Base-by-base conservation (phyloP, 768 basidiomycete species). In the Rhodotorula diobovata region DNA sequence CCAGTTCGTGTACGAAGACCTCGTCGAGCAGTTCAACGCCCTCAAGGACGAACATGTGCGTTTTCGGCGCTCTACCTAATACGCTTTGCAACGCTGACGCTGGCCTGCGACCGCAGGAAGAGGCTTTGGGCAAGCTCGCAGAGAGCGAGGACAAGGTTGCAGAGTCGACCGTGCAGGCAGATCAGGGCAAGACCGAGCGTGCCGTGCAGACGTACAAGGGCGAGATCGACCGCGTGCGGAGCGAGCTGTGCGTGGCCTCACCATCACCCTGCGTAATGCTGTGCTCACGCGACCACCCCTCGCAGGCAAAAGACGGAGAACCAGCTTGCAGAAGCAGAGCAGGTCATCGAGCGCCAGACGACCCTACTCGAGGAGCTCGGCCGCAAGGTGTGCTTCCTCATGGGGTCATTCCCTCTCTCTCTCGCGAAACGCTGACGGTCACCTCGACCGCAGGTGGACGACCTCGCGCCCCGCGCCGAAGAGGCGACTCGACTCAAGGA, bases 281-380 rank as follows among this genome's bases (percentile, higher is more conserved):
- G 34, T 63, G 15, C 1, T 43, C 25, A 48, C 21, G 20, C 1
- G 9, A 25, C 16, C 64, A 63, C 50, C 53, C 39, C 45, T 75
- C n/a, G 73, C 81, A 94, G 93, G 76, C 90, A 91, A 82, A 95
- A 91, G 84, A 93, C 90, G 78, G 94, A 96, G 81, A 93, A 97
- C 70, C 90, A 90, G 77, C 84, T 97, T 28, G 88, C 87, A 28
- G 84, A 89, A 79, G 84, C 89, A 5, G 93, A 96, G 79, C 84
- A 86, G 0, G 91, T 91, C 70, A 83, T 95, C 6, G 92, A 94
- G 75, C 91, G 88, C 77, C 89, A 91, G 73, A 88, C 85, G 0
- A 81, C 78, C 50, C 70, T 88, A 8, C 85, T 90, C 14, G 84
- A 86, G 2, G 93, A 92, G 34, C 82, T 95, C 73, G 90, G 87